A percentile compares a stretch with the other conserved stretches of the same genome.
Conservation (phyloP, 108 stramenopile genomes). For the Skeletonema costatum region DNA sequence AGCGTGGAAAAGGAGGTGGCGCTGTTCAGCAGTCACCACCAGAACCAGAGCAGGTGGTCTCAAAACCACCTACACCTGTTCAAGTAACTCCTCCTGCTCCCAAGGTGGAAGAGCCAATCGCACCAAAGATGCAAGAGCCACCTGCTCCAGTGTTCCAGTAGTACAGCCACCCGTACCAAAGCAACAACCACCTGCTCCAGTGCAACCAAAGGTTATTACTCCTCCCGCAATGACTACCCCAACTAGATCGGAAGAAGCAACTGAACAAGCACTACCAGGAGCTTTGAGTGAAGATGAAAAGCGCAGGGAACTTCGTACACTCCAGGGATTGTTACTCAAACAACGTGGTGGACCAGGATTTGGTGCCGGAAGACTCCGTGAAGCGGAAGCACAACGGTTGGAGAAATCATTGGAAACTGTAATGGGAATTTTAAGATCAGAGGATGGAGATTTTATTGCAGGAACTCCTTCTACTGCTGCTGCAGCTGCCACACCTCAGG, state of each 20-base stretch:
- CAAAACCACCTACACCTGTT: background rate
- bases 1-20: slow-evolving; percentile 8
- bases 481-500: slow-evolving; percentile 2
- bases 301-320: slow-evolving; percentile 59
- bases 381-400: slow-evolving; percentile 57
- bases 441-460: slow-evolving; percentile 17
- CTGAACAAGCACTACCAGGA: slow-evolving; percentile 14
- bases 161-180: background rate
- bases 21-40: slow-evolving; percentile 12
- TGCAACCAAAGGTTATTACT: background rate
- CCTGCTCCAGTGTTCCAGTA: background rate
- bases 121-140: background rate
- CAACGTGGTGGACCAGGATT: slow-evolving; percentile 90
- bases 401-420: slow-evolving; percentile 54
- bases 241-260: background rate
- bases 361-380: slow-evolving; percentile 71
- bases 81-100: background rate
- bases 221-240: background rate
- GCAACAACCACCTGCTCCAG: background rate
- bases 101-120: background rate
- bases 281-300: slow-evolving; percentile 48
- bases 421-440: slow-evolving; percentile 47
- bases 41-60: background rate
- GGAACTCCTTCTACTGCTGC: slow-evolving; percentile 2
- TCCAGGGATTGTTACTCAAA: slow-evolving; percentile 82